Conservation (phyloP, 176 grass and related monocot genomes). For the Bothriochloa decipiens region DNA sequence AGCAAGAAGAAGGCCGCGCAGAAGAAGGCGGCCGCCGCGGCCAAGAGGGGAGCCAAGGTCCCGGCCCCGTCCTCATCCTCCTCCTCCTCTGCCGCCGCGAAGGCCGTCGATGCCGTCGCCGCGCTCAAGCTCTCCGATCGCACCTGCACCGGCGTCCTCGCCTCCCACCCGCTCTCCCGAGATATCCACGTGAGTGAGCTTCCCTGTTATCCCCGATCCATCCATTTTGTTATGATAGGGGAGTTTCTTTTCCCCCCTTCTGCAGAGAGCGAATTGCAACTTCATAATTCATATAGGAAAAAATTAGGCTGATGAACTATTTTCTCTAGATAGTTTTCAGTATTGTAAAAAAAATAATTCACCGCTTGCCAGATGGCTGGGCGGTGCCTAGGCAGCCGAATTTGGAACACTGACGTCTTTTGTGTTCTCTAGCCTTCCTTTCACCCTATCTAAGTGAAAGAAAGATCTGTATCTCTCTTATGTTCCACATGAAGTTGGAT, state of each 20-base stretch:
- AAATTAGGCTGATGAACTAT: background rate
- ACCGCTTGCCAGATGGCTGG: background rate
- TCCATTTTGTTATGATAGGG: background rate
- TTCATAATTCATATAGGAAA: background rate
- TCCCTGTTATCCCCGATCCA: background rate
- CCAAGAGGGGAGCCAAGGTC: slow-evolving; percentile 89
- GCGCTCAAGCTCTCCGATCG: slow-evolving; percentile 73
- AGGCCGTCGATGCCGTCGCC: slow-evolving; percentile 43
- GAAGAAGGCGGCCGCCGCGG: slow-evolving; percentile 86
- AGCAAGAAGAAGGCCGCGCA: slow-evolving; percentile 98
- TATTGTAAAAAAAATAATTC: background rate
- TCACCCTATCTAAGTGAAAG: no score
- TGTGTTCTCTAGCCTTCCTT: background rate
- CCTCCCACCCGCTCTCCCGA: slow-evolving; percentile 82
- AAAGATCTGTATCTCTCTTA: background rate
- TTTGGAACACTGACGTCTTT: background rate
- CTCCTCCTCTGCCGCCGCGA: background rate
- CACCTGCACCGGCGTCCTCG: slow-evolving; percentile 89
- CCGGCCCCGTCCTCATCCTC: slow-evolving; percentile 20
- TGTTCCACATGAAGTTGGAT: background rate
- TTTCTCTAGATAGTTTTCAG: background rate
- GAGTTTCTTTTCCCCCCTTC: background rate
- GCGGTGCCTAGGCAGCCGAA: background rate
- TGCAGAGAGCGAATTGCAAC: background rate
- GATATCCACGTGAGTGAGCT: slow-evolving; percentile 82